phyloP scores from a whole-genome alignment of 1,284 basidiomycete species.

The Farysia itapuensis region DNA sequence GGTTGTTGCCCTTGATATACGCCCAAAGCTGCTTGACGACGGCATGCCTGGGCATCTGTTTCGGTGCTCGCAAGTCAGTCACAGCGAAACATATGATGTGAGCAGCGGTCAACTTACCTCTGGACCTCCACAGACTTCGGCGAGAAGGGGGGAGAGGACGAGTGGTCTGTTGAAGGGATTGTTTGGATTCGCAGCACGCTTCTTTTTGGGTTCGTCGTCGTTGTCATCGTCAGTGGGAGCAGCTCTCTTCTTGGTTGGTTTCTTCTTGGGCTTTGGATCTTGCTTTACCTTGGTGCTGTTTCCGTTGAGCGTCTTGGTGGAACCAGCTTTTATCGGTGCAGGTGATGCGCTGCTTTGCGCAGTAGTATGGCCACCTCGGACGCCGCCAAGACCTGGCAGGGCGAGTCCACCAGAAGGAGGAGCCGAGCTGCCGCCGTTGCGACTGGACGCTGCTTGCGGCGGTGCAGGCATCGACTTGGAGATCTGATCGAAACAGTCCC shows the following conservation, averaged over 20 bases:
- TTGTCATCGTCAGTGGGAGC: slow-evolving; percentile 20
- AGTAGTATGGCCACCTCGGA: slow-evolving; percentile 28
- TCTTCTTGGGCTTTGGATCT: slow-evolving; percentile 50
- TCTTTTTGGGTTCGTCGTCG: slow-evolving; percentile 36
- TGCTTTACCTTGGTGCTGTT: slow-evolving; percentile 28
- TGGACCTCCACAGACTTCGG: slow-evolving; percentile 54
- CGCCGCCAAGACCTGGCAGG: slow-evolving; percentile 45
- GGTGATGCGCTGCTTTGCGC: slow-evolving; percentile 18
- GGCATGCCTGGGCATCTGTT: slow-evolving; percentile 77
- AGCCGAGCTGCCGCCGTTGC: slow-evolving; percentile 22
- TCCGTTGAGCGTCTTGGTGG: slow-evolving; percentile 10
- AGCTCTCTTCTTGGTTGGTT: slow-evolving; percentile 33
- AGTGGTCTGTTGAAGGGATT: slow-evolving; percentile 57
- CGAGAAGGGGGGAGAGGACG: slow-evolving; percentile 45
- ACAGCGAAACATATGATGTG: too few relatives aligned
- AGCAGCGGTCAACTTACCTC: slow-evolving; percentile 51
- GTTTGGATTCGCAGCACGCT: slow-evolving; percentile 54
- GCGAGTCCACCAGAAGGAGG: slow-evolving; percentile 35
- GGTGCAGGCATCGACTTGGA: slow-evolving; percentile 33
- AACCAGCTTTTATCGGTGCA: slow-evolving; percentile 1
- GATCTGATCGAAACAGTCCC: slow-evolving; percentile 51
- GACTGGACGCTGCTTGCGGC: slow-evolving; percentile 14
- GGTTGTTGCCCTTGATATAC: slow-evolving; percentile 74
- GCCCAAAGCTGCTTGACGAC: slow-evolving; percentile 83
- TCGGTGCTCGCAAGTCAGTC: too few relatives aligned